Base-by-base conservation (phyloP, 1,139 yeast genomes). In the Ogataea hybrid region DNA sequence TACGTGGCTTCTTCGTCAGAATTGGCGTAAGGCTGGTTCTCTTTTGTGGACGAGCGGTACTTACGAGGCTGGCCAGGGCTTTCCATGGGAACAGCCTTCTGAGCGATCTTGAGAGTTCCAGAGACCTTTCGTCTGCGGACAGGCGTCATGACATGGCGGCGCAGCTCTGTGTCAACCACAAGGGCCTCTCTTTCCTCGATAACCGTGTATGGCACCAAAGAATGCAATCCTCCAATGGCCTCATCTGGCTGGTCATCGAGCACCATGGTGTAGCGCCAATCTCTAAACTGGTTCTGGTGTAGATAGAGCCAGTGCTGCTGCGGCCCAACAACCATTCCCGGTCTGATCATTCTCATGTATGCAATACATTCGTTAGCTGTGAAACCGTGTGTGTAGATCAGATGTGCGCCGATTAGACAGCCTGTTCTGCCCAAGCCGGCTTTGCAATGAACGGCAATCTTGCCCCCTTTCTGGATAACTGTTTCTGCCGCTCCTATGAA, bases 321-420 rank as follows among this genome's bases (percentile, higher is more conserved):
- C 2, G 98, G 98, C 0, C 98, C 98, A 28, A 92, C 98, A 12
- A 92, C 97, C 98, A 92, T 92, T 25, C 98, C 98, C 0, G 98
- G 98, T 53, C 98, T 78, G 51, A 92, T 74, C 78, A 92, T 86
- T 62, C 98, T 77, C 94, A 92, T 86, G 59, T 89, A 92, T 1
- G 92, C 96, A 56, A 92, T 92, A 64, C 96, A 94, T 64, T 92
- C 98, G 58, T 80, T 86, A 6, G 98, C 98, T 5, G 97, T 92
- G 61, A 92, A 92, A 0, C 97, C 97, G 63, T 92, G 94, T 3
- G 96, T 88, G 61, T 92, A 92, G 39, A 92, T 92, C 50, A 92
- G 71, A 65, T 92, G 96, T 2, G 98, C 98, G 4, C 98, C 98
- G 52, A 92, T 92, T 40, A 92, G 75, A 65, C 98, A 92, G 15